Evolutionary conservation across 1,139 yeast genomes (phyloP), one percentile per base, ranked within the genome.

Genomic region (Magnusiomyces magnusii): DNA sequence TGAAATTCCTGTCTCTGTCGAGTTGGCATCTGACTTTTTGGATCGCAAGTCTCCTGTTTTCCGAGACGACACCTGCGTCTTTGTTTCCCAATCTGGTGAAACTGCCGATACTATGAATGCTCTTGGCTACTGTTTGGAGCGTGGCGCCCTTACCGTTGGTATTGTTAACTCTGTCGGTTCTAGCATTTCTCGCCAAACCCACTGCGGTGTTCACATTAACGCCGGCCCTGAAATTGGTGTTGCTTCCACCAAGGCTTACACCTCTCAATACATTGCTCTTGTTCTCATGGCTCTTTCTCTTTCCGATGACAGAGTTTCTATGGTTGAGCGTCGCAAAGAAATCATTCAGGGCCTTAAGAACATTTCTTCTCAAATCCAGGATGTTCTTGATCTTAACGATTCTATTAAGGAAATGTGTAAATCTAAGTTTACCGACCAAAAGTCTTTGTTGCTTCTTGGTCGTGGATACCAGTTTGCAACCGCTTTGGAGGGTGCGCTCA

Each of bases 211-310:
- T 59, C 99, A 95, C 74, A 92, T 95, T 73, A 95, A 95, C 73
- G 99, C 99, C 53, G 99, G 99, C 64, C 99, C 99, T 50, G 99
- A 95, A 78, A 93, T 95, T 66, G 99, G 99, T 74, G 99, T 95
- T 68, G 99, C 99, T 15, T 91, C 98, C n/a, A 95, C 99, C 56
- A 95, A 95, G 78, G 99, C 99, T 31, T 95, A 95, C 77, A 93
- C 99, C 21, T 95, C 99, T 28, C 99, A 95, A 76, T 95, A 86
- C 74, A 91, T 95, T 75, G 99, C 99, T 0, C 80, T 95, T 67
- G 97, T 93, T 7, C 90, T 95, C 97, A 82, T 93, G 78, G 99
- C 99, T 0, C 81, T 95, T 61, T 90, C 95, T 24, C 81, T 95
- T 66, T 87, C 97, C 13, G 96, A 91, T 71, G 98, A 95, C 74